Percentiles rank a stretch among this genome's conserved stretches.
Evolutionary conservation across 1,139 yeast genomes (phyloP).

Genomic region (Debaryomyces sp.): DNA sequence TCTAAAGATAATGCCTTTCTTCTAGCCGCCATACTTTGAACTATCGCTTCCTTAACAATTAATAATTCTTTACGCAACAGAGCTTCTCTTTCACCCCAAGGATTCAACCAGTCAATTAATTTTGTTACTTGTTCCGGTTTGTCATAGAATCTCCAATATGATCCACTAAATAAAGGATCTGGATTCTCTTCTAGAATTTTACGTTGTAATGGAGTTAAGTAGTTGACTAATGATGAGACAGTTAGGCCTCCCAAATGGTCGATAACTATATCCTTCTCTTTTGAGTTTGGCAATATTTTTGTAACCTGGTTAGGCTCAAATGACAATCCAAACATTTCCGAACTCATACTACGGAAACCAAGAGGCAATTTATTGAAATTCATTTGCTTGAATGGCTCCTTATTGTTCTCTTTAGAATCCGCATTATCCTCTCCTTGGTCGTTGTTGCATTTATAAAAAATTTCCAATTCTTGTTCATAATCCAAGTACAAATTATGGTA

Average conservation of each 20-base stretch:
- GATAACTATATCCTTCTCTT: constrained; percentile 25
- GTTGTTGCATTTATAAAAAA: background rate
- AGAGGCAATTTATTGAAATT: constrained; percentile 20
- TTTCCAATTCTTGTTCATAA: constrained; percentile 11
- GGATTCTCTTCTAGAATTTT: constrained; percentile 71
- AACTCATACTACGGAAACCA: constrained; percentile 22
- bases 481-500: constrained; percentile 14
- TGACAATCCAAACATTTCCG: constrained; percentile 20
- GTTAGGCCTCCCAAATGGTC: constrained; percentile 50
- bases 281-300: background rate
- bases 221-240: constrained; percentile 20
- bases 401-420: background rate
- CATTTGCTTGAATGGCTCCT: constrained; percentile 11
- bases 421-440: background rate
- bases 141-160: constrained; percentile 76
- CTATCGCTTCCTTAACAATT: constrained; percentile 55
- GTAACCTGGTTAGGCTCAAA: constrained; percentile 4
- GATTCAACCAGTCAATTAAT: constrained; percentile 70
- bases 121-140: constrained; percentile 56
- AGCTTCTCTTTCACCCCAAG: constrained; percentile 77
- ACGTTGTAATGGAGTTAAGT: constrained; percentile 53
- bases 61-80: constrained; percentile 64
- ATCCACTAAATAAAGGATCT: constrained; percentile 51
- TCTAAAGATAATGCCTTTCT: constrained; percentile 51
- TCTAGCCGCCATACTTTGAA: constrained; percentile 62